Evolutionary conservation across 345 rosid species (phyloP).

Genomic region (Clarkia xantiana): DNA sequence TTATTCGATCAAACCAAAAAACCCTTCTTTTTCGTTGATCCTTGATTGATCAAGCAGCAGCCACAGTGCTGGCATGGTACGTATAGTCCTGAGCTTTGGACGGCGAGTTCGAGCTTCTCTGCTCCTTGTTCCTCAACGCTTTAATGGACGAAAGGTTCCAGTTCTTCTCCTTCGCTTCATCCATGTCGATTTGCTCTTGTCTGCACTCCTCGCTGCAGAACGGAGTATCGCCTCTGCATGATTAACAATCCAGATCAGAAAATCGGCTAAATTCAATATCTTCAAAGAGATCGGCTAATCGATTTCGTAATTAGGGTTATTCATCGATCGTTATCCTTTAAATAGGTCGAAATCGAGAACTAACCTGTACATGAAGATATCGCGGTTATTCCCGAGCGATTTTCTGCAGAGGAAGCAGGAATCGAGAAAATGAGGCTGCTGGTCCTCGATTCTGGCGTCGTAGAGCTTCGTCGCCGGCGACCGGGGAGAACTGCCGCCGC

Average conservation of each 20-base stretch:
- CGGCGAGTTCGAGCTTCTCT: slow-evolving; percentile 9
- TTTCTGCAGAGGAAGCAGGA: slow-evolving; percentile 65
- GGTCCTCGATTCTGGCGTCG: slow-evolving; percentile 50
- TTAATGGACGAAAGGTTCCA: slow-evolving; percentile 16
- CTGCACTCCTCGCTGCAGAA: slow-evolving; percentile 28
- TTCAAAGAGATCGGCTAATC: not conserved
- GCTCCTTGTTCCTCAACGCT: slow-evolving; percentile 15
- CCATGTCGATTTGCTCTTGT: slow-evolving; percentile 29
- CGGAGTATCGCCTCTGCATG: slow-evolving; percentile 31
- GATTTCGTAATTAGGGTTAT: not conserved
- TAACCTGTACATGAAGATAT: slow-evolving; percentile 81
- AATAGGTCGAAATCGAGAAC: slow-evolving; percentile 1
- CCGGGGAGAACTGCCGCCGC: slow-evolving; percentile 14
- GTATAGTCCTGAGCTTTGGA: slow-evolving; percentile 8
- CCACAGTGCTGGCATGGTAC: slow-evolving; percentile 7
- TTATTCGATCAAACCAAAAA: not conserved
- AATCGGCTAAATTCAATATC: not conserved
- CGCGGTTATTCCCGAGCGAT: slow-evolving; percentile 48
- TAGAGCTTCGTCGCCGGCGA: slow-evolving; percentile 51
- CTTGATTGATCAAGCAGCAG: slow-evolving; percentile 8
- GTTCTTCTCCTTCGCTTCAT: slow-evolving; percentile 21
- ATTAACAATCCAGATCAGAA: slow-evolving; percentile 5
- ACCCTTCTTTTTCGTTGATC: not conserved
- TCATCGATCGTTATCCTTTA: not conserved
- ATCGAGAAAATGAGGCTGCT: slow-evolving; percentile 51